Percentiles rank a stretch among this genome's conserved stretches.
phyloP scores from a whole-genome alignment of 495 filamentous ascomycete species.

The Barbatosphaeria neglecta region DNA sequence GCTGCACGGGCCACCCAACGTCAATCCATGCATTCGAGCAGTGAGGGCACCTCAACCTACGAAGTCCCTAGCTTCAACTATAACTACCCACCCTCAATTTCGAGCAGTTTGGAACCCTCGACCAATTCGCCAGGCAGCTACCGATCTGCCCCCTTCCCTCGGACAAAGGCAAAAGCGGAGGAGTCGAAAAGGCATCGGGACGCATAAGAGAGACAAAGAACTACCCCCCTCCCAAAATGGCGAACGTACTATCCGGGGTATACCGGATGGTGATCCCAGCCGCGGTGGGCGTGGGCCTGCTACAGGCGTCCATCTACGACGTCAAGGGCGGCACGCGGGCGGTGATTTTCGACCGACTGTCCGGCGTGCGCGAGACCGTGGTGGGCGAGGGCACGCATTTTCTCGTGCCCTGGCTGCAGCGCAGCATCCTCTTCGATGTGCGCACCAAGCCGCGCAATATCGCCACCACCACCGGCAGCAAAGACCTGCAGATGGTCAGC shows the following conservation, averaged over 20 bases:
- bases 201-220: no score
- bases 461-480: slow-evolving; percentile 93
- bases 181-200: no score
- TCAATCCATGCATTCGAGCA: no score
- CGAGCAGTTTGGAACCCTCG: no score
- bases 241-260: slow-evolving; percentile 48
- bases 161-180: slow-evolving; percentile 7
- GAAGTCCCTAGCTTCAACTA: no score
- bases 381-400: slow-evolving; percentile 97
- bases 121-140: no score
- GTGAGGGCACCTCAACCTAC: no score
- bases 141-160: slow-evolving; percentile 4
- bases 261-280: slow-evolving; percentile 64
- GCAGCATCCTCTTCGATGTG: slow-evolving; percentile 92
- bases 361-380: slow-evolving; percentile 85
- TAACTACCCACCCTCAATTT: no score
- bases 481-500: slow-evolving; percentile 99
- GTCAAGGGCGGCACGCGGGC: slow-evolving; percentile 87
- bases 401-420: slow-evolving; percentile 90
- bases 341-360: slow-evolving; percentile 94
- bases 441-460: slow-evolving; percentile 95
- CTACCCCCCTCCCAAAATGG: no score
- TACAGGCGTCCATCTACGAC: slow-evolving; percentile 82
- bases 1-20: no score
- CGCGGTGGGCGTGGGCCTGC: slow-evolving; percentile 47